Base-by-base conservation (phyloP, 2,329 filamentous ascomycete species). In the Chrysoporthe cubensis region DNA sequence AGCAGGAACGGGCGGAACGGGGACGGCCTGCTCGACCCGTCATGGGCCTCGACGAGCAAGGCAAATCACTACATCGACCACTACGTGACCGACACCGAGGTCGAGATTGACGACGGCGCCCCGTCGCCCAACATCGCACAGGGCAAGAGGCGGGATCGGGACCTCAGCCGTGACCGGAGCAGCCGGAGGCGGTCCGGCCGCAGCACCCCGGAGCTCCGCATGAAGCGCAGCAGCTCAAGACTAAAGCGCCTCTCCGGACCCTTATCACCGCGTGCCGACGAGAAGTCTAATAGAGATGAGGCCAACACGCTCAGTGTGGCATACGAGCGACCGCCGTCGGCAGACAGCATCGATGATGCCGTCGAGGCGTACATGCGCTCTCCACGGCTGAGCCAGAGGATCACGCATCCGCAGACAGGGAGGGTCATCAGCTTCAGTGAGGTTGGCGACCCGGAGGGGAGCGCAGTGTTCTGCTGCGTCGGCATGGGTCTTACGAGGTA, bases 401-500 rank as follows among this genome's bases (percentile, higher is more conserved):
- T 98, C 63, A 85, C 85, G 32, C 93, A 97, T 78, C 93, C 94
- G 0, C 90, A 92, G 68, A 96, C 92, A 0, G 94, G 94, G 1
- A 89, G 96, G 18, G 85, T 91, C 3, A 97, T 99, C 72, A 96
- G 94, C 0, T 99, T 97, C 75, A 98, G 95, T 0, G 96, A 99
- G 78, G 96, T 99, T 2, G 96, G 96, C 16, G 94, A 98, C 77
- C 90, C 94, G 0, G 88, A 95, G 56, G 96, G 96, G 1, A 95
- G 91, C 72, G 95, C 94, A 2, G 93, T 99, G 1, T 94, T 99
- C 73, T 96, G 96, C 76, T 99, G 96, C 75, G 94, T 99, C 2
- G 96, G 96, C 26, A 99, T 99, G 96, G 96, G 96, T 0, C 80
- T 99, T 74, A 99, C 96, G 13, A 88, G 96, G 78, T 99, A 96